Percentiles rank a stretch among this genome's conserved stretches.
These are phyloP conservation scores for Sideroxylon spinosum DNA, from an alignment of 179 eudicot genomes.

Conservation along the genomic window DNA sequence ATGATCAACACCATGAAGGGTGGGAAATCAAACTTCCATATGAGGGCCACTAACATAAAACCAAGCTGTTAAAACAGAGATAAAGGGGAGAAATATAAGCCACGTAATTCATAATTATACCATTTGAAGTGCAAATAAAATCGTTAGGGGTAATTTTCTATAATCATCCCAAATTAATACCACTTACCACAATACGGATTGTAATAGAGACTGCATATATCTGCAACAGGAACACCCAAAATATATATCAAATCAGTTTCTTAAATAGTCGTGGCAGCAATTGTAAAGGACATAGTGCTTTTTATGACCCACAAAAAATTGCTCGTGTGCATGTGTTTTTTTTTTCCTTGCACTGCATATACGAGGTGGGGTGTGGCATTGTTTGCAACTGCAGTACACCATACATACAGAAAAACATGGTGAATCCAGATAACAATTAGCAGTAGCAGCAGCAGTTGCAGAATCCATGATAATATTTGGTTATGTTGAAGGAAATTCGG, in stretches of 20 bases:
- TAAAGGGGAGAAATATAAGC: not conserved
- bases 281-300: not conserved
- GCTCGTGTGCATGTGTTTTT: not conserved
- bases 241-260: not conserved
- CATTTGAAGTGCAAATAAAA: not conserved
- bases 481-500: not conserved
- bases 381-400: not conserved
- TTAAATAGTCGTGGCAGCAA: not conserved
- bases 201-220: conserved; percentile 90
- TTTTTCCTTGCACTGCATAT: not conserved
- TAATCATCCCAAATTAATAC: not conserved
- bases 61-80: conserved; percentile 53
- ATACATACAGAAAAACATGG: not conserved
- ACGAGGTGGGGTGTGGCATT: not conserved
- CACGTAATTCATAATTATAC: not conserved
- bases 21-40: conserved; percentile 88
- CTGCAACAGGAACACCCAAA: conserved; percentile 31
- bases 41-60: conserved; percentile 81
- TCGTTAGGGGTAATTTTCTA: not conserved
- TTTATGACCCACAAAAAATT: not conserved
- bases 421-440: not conserved
- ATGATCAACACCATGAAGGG: conserved; percentile 96
- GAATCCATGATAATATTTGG: not conserved
- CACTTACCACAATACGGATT: conserved; percentile 91
- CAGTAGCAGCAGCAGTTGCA: not conserved